Evolutionary conservation across 441 rosid genomes (phyloP).

Genomic region (Sinapis alba): DNA sequence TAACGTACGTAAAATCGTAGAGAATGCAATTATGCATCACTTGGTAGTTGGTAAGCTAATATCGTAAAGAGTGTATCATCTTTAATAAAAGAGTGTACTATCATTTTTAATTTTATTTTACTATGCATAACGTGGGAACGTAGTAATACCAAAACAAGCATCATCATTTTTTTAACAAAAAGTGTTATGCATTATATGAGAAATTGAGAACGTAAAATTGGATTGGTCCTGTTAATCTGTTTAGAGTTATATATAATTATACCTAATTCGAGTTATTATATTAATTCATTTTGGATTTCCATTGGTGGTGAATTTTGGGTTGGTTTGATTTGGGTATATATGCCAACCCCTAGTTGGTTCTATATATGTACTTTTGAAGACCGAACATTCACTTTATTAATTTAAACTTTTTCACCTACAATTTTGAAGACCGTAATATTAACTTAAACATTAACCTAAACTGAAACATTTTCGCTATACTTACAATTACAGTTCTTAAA

Average conservation of each 20-base stretch:
- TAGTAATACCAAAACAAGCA: neutral
- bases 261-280: neutral
- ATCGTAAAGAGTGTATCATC: neutral
- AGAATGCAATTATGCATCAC: neutral
- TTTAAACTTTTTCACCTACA: neutral
- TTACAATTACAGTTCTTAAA: too few relatives aligned
- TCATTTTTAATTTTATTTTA: too few relatives aligned
- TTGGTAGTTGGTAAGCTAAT: too few relatives aligned
- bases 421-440: neutral
- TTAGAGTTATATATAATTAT: neutral
- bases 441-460: neutral
- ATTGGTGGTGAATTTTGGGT: neutral
- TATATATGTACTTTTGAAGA: neutral
- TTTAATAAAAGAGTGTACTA: too few relatives aligned
- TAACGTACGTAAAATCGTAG: slow-evolving; percentile 18
- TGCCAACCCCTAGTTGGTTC: neutral
- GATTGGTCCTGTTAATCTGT: neutral
- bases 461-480: neutral
- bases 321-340: neutral
- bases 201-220: neutral
- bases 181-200: neutral
- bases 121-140: too few relatives aligned
- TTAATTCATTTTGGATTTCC: neutral
- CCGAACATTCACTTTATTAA: neutral
- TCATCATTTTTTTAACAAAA: neutral